Evolutionary conservation across 169 alveolate genomes (phyloP).

Genomic region (Plasmodium coatneyi): DNA sequence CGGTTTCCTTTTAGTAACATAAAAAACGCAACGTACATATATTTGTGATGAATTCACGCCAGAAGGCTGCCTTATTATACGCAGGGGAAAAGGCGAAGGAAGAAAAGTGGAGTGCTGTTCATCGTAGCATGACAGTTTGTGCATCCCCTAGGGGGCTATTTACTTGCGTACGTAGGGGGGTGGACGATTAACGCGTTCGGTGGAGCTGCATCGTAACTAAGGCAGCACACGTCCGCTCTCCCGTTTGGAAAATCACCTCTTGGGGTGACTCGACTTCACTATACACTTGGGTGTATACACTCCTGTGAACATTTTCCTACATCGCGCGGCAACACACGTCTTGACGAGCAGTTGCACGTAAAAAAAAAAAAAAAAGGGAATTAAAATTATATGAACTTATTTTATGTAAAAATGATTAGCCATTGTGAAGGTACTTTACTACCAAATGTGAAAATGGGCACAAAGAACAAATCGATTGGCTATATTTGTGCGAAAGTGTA

Average conservation of each 20-base stretch:
- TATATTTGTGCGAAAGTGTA: not conserved
- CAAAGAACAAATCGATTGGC: conserved; percentile 11
- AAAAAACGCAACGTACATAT: not conserved
- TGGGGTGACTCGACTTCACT: not conserved
- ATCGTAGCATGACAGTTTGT: not conserved
- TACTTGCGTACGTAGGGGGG: not conserved
- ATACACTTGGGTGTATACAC: not conserved
- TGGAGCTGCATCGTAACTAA: not conserved
- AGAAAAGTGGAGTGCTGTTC: not conserved
- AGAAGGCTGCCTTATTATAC: not conserved
- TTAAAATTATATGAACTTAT: not conserved
- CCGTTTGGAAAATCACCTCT: not conserved
- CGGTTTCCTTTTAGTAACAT: not conserved
- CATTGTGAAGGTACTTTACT: not conserved
- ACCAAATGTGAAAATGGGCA: conserved; percentile 9
- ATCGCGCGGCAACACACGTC: not conserved
- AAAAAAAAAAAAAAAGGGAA: not conserved
- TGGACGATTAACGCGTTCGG: not conserved
- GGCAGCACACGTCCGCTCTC: not conserved
- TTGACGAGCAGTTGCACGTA: not conserved
- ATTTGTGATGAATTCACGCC: not conserved
- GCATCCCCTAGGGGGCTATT: not conserved
- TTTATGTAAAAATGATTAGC: conserved; percentile 11
- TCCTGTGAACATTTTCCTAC: not conserved
- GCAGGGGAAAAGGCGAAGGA: not conserved